Percentiles rank a stretch among this genome's conserved stretches.
Conservation (phyloP, 306 rosid species). For the Phaseolus lunatus region DNA sequence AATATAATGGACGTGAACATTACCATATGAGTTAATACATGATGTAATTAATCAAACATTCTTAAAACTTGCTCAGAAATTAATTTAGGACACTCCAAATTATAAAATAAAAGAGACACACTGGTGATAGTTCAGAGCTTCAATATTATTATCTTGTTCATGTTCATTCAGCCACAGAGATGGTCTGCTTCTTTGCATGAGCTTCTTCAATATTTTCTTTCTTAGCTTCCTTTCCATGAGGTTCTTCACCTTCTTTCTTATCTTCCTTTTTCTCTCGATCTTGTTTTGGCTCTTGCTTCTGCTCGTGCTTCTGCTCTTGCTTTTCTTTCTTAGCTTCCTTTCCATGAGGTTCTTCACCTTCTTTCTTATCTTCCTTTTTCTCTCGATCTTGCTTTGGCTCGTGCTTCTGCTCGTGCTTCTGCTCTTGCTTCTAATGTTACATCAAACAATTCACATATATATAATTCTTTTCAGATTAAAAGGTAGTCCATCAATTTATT, state of each 20-base stretch:
- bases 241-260: no score
- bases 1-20: neutral
- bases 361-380: no score
- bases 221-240: conserved; percentile 65
- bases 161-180: conserved; percentile 48
- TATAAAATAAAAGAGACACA: neutral
- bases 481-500: no score
- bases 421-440: conserved; percentile 70
- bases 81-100: neutral
- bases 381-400: no score
- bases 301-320: no score
- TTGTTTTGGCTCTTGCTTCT: no score
- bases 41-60: conserved; percentile 16
- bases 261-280: no score
- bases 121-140: conserved; percentile 20
- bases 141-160: neutral
- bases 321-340: no score
- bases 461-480: no score
- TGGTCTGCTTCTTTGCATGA: conserved; percentile 77
- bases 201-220: conserved; percentile 68
- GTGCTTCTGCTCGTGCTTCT: no score
- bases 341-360: no score
- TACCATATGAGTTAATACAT: neutral
- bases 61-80: conserved; percentile 30
- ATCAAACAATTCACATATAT: no score